Evolutionary conservation across 768 basidiomycete genomes (phyloP), one percentile per base, ranked within the genome.

Genomic region (Naganishia kalamii): DNA sequence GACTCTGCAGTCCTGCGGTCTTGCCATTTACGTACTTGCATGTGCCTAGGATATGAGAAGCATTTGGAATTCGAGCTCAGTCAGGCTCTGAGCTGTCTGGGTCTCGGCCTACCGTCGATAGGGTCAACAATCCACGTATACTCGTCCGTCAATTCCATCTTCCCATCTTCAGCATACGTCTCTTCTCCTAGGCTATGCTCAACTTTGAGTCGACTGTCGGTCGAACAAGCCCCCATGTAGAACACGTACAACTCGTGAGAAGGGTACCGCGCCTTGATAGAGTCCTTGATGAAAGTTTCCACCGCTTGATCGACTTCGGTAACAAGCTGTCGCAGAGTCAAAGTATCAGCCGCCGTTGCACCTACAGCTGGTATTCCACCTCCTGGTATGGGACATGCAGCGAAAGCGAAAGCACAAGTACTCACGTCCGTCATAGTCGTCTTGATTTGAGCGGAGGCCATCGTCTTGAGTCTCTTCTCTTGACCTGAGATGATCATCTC

Each of bases 101-200:
- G n/a, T n/a, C 4, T 10, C 44, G 10, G 68, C 72, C 60, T 43
- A 73, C 62, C 92, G 62, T 79, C 79, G 64, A 96, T 94, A 33
- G 93, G 93, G 76, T 98, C 93, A 47, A 94, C 89, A 72, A 94
- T 96, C 81, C 89, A 99, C 0, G 94, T 98, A 4, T 92, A 92
- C 32, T 86, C 86, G 71, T 96, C 88, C 0, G 89, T 90, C 63
- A 94, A 78, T 12, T 85, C 82, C 21, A 75, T 69, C 82, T 64
- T 82, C 76, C 73, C 70, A 35, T 57, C 62, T 19, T 32, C 33
- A 3, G 61, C 62, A 70, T 88, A 92, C 0, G 88, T 88, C 79
- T 98, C 94, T 75, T 99, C 94, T 63, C 94, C 94, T 65, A 97
- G 90, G 78, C 90, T 93, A 66, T 32, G 41, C 37, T 51, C 12